Evolutionary conservation across 1,284 basidiomycete genomes (phyloP).

Genomic region (Ganoderma sinense): DNA sequence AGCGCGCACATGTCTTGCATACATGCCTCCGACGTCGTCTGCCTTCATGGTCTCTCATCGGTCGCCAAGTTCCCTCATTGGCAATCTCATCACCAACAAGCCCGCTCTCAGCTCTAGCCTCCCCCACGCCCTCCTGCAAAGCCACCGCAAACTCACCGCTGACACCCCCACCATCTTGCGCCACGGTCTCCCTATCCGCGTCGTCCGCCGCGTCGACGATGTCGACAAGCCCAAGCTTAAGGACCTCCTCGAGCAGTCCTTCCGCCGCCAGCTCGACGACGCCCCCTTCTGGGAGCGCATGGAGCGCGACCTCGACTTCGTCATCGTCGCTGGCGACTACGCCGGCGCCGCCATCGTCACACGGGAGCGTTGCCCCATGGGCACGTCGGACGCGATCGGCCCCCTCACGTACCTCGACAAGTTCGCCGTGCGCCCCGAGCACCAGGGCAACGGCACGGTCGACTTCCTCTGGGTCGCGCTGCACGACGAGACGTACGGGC

Average conservation of each 20-base stretch:
- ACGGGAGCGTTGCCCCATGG: slow-evolving; percentile 64
- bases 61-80: slow-evolving; percentile 94
- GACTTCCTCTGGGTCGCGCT: slow-evolving; percentile 99
- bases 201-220: slow-evolving; percentile 70
- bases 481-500: slow-evolving; percentile 97
- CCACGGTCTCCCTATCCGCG: slow-evolving; percentile 86
- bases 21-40: slow-evolving; percentile 94
- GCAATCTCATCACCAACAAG: slow-evolving; percentile 98
- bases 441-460: slow-evolving; percentile 98
- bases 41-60: slow-evolving; percentile 98
- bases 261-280: slow-evolving; percentile 79
- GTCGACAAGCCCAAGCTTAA: slow-evolving; percentile 85
- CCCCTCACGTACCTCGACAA: slow-evolving; percentile 97
- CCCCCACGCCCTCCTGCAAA: slow-evolving; percentile 90
- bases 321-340: slow-evolving; percentile 96
- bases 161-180: slow-evolving; percentile 95
- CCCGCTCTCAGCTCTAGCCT: slow-evolving; percentile 96
- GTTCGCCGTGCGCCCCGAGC: slow-evolving; percentile 93
- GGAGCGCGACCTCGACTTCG: slow-evolving; percentile 84
- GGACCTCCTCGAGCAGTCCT: slow-evolving; percentile 86
- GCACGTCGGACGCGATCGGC: slow-evolving; percentile 37
- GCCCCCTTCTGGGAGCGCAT: slow-evolving; percentile 85
- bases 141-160: slow-evolving; percentile 83
- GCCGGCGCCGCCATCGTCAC: slow-evolving; percentile 96
- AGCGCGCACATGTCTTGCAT: slow-evolving; percentile 86